Evolutionary conservation across 768 basidiomycete genomes (phyloP).

Genomic region (Russula emetica): DNA sequence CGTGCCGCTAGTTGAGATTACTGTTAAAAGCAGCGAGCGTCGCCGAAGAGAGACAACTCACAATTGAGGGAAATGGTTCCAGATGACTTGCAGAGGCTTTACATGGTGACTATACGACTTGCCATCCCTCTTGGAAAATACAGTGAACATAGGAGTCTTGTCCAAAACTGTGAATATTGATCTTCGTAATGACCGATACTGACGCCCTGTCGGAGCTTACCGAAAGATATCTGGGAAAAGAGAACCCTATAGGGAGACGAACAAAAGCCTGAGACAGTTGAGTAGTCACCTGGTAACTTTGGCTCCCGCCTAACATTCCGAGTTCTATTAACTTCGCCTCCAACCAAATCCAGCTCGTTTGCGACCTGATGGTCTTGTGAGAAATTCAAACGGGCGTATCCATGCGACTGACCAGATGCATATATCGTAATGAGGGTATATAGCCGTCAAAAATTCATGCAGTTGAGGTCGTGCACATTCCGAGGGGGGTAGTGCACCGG

Average conservation of each 20-base stretch:
- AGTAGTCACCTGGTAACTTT: constrained; percentile 58
- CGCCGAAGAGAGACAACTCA: constrained; percentile 31
- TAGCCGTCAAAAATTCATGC: constrained; percentile 76
- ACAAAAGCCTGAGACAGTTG: not conserved
- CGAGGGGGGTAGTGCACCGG: constrained; percentile 68
- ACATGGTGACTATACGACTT: constrained; percentile 78
- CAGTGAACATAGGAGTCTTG: constrained; percentile 85
- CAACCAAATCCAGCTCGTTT: constrained; percentile 87
- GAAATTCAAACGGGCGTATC: not conserved
- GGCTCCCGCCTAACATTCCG: constrained; percentile 69
- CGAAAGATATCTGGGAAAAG: constrained; percentile 25
- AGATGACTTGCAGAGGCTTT: constrained; percentile 79
- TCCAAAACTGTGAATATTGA: constrained; percentile 57
- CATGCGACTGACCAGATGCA: constrained; percentile 63
- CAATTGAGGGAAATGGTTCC: constrained; percentile 85
- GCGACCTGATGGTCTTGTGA: constrained; percentile 49
- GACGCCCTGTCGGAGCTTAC: constrained; percentile 6
- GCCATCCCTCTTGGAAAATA: constrained; percentile 69
- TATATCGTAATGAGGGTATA: constrained; percentile 84
- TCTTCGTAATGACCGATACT: constrained; percentile 6
- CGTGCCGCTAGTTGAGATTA: constrained; percentile 43
- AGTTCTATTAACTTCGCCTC: constrained; percentile 85
- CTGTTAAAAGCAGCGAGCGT: not conserved
- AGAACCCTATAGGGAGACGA: not conserved
- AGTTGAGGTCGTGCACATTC: constrained; percentile 82